These are phyloP conservation scores for Schizonepeta tenuifolia DNA, from an alignment of 257 asterid genomes.

Conservation along the genomic window DNA sequence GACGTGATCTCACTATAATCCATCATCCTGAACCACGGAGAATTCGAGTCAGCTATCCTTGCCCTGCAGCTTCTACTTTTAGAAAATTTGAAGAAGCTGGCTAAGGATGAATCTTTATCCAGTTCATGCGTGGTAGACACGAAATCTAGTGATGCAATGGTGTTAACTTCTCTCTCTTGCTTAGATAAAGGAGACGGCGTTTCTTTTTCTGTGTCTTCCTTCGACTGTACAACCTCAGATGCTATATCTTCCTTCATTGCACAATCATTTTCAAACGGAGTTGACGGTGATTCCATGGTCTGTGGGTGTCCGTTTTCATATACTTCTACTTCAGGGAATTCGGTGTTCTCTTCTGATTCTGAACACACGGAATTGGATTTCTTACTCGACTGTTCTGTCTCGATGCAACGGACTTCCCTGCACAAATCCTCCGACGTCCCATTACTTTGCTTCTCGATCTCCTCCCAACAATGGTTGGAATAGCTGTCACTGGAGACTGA, in stretches of 20 bases:
- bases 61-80: slow-evolving; percentile 84
- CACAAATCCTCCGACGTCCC: slow-evolving; percentile 73
- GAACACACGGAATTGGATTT: slow-evolving; percentile 32
- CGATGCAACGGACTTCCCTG: slow-evolving; percentile 85
- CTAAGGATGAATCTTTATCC: slow-evolving; percentile 35
- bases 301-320: slow-evolving; percentile 21
- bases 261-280: slow-evolving; percentile 38
- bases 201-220: slow-evolving; percentile 37
- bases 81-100: slow-evolving; percentile 45
- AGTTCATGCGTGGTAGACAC: slow-evolving; percentile 46
- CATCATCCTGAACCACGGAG: slow-evolving; percentile 50
- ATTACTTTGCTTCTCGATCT: slow-evolving; percentile 68
- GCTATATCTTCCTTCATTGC: slow-evolving; percentile 38
- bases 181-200: slow-evolving; percentile 9
- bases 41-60: slow-evolving; percentile 46
- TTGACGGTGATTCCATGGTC: slow-evolving; percentile 33
- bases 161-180: slow-evolving; percentile 52
- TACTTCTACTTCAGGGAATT: slow-evolving; percentile 31
- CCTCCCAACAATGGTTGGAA: slow-evolving; percentile 80
- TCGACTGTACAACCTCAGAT: slow-evolving; percentile 21
- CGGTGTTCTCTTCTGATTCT: slow-evolving; percentile 42
- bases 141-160: slow-evolving; percentile 41
- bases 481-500: slow-evolving; percentile 64
- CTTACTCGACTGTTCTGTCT: slow-evolving; percentile 50
- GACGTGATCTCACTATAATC: slow-evolving; percentile 52